Base-by-base conservation (phyloP, 192 early-diverging fungal genomes). In the Coemansia sp. region DNA sequence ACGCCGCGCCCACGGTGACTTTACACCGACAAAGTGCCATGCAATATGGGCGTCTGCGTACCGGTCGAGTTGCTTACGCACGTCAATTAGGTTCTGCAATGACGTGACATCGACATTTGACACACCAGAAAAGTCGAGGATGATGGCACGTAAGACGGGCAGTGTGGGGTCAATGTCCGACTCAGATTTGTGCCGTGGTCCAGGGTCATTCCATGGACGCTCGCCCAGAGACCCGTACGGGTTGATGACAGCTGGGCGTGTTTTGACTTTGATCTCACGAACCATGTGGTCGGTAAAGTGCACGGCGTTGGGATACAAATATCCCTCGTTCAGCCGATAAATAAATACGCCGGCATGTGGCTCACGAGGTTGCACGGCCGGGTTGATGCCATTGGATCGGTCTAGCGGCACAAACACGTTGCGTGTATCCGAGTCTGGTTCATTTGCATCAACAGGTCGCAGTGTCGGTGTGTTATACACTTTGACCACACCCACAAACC, bases 41-140 rank as follows among this genome's bases (percentile, higher is more conserved):
- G 73, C 49, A 9, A 88, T 84, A 4, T 37, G 4, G 24, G 59
- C 49, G 45, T 85, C 77, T 7, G 85, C 74, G 49, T 82, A 85
- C 37, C 78, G 71, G 53, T 79, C 83, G 13, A 86, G 72, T 58
- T 88, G 85, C 23, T 74, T 68, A 24, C 84, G 81, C 13, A 87
- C 71, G 38, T 93, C 91, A 8, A 89, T 69, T 4, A 97, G 82
- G 35, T 82, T 82, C 66, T 93, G 90, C 38, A 92, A 62, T 16
- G 91, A 93, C 1, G 93, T 91, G 18, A 86, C 85, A 63, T 97
- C 94, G 45, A 95, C 82, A 35, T 85, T 65, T 38, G 89, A 88
- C 19, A 95, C 92, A 20, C 84, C 87, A 0, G 87, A 80, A 53
- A 97, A 87, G 66, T 97, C 94, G 56, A 97, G 83, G 29, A 97